Evolutionary conservation across 2,329 filamentous ascomycete genomes (phyloP).

Genomic region (Chaetomiaceae sp.): DNA sequence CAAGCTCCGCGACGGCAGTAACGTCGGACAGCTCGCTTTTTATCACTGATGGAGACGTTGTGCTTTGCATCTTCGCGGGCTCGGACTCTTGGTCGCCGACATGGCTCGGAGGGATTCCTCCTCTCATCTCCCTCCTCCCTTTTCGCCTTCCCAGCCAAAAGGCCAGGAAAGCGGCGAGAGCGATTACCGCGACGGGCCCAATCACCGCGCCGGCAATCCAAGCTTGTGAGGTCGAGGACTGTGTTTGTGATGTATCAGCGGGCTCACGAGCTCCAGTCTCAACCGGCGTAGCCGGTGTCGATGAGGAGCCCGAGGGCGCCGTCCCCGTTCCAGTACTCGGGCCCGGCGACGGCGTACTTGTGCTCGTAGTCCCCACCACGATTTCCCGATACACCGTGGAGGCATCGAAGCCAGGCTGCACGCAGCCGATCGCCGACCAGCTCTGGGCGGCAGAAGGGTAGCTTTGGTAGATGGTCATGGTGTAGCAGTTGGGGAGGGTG

Average conservation of each 20-base stretch:
- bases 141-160: neutral
- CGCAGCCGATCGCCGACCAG: neutral
- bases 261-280: neutral
- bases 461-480: conserved; percentile 1
- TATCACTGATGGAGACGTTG: neutral
- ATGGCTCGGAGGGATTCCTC: neutral
- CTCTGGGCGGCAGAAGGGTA: neutral
- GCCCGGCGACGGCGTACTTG: neutral
- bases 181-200: neutral
- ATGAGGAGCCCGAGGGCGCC: neutral
- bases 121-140: neutral
- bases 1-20: neutral
- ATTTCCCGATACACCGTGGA: neutral
- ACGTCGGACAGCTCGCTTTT: neutral
- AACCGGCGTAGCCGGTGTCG: neutral
- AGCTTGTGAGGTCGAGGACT: neutral
- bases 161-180: neutral
- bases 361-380: neutral
- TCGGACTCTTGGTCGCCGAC: neutral
- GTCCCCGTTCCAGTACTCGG: neutral
- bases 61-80: neutral
- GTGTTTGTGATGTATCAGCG: neutral
- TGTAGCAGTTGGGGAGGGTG: neutral
- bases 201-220: neutral
- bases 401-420: neutral